A percentile compares a stretch with the other conserved stretches of the same genome.
phyloP scores from a whole-genome alignment of 352 stramenopile genomes.

The Phytophthora pini region DNA sequence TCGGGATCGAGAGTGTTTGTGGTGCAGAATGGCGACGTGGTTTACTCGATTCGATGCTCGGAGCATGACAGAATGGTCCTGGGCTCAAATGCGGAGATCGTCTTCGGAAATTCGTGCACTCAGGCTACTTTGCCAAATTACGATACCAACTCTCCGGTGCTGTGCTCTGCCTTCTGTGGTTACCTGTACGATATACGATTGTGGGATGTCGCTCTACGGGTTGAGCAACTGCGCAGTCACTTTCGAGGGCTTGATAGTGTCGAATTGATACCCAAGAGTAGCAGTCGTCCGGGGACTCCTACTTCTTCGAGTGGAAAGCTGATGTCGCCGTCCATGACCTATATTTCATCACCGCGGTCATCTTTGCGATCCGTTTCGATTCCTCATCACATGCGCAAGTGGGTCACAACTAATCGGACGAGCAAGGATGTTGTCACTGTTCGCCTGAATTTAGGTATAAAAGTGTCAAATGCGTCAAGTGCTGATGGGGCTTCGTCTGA shows the following conservation, averaged over 20 bases:
- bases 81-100: constrained; percentile 16
- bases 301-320: constrained; percentile 17
- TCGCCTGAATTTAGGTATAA: constrained; percentile 39
- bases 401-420: constrained; percentile 64
- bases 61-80: constrained; percentile 10
- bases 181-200: constrained; percentile 68
- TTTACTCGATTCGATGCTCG: constrained; percentile 17
- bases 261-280: constrained; percentile 18
- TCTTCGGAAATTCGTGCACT: constrained; percentile 24
- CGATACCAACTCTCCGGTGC: not conserved
- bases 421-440: constrained; percentile 50
- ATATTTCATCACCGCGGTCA: constrained; percentile 42
- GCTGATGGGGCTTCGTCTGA: not conserved
- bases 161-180: constrained; percentile 22
- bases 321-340: constrained; percentile 31
- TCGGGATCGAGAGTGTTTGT: constrained; percentile 41
- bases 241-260: constrained; percentile 51
- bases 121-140: not conserved
- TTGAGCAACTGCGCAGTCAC: constrained; percentile 65
- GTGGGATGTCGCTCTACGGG: constrained; percentile 65
- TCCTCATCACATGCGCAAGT: constrained; percentile 51
- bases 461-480: not conserved
- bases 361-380: constrained; percentile 30
- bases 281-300: constrained; percentile 33
- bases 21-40: constrained; percentile 50